Base-by-base conservation (phyloP, 495 filamentous ascomycete species). In the Corynascus novoguineensis region DNA sequence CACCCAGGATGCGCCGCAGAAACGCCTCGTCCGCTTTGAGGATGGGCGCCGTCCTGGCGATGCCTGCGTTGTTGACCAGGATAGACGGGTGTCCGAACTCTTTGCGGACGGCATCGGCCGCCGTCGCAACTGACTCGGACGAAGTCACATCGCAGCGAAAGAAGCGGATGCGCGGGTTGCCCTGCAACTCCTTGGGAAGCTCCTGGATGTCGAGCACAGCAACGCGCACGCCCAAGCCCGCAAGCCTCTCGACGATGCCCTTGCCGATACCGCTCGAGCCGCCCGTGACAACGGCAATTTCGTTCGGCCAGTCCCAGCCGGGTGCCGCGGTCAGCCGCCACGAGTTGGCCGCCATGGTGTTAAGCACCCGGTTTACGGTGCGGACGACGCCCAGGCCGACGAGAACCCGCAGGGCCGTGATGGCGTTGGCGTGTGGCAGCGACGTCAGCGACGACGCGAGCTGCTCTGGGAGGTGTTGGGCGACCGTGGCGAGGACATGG, bases 41-140 rank as follows among this genome's bases (percentile, higher is more conserved):
- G 55, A 89, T 79, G 22, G 77, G 75, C 37, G 77, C 77, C 41
- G 78, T 80, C 28, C 72, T 74, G 42, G 73, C 76, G 46, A 86
- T 71, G 42, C 85, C 86, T 4, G 86, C 86, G 60, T 88, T 89
- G 74, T 87, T 86, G 69, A 89, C 82, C 0, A 89, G 71, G 60
- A 88, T 74, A 2, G 83, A 86, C 0, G 86, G 86, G 10, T 75
- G 34, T 35, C 85, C 85, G 59, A 86, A 65, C 5, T 75, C 70
- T 17, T 64, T 60, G 42, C 78, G 78, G 65, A 87, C 75, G 17
- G 71, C 42, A 15, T 64, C 42, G 0, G 78, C 81, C 11, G 66
- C 72, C 2, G 68, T 63, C 5, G 72, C 60, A 60, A 87, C 73
- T 4, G 66, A 70, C 7, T 64, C 38, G 8, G 78, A 59, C 0